These are phyloP conservation scores for Mycosarcoma mackinlayi DNA, from an alignment of 1,284 basidiomycete species.

Conservation along the genomic window DNA sequence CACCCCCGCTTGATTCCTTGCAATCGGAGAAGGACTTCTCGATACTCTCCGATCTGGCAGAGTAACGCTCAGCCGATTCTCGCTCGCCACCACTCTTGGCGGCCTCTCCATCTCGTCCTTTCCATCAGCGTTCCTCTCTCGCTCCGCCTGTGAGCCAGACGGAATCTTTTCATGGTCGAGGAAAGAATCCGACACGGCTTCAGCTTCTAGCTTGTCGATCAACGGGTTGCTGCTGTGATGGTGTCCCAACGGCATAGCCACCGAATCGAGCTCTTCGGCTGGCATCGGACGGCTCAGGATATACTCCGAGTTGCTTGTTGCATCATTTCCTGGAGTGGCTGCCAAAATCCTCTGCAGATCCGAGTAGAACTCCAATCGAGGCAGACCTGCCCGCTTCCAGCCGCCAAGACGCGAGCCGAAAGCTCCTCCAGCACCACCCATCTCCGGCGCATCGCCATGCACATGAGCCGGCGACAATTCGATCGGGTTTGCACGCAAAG, in stretches of 20 bases:
- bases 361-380: slow-evolving; percentile 49
- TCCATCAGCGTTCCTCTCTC: not conserved
- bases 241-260: slow-evolving; percentile 39
- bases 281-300: slow-evolving; percentile 19
- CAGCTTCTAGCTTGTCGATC: slow-evolving; percentile 36
- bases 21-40: slow-evolving; percentile 16
- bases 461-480: slow-evolving; percentile 45
- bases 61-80: slow-evolving; percentile 1
- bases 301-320: slow-evolving; percentile 23
- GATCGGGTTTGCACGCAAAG: slow-evolving; percentile 32
- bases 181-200: slow-evolving; percentile 27
- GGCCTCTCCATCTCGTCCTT: not conserved
- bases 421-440: slow-evolving; percentile 33
- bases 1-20: slow-evolving; percentile 15
- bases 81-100: not conserved
- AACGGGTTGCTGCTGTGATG: slow-evolving; percentile 25
- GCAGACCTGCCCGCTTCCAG: slow-evolving; percentile 45
- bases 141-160: not conserved
- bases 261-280: slow-evolving; percentile 18
- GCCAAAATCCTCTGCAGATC: slow-evolving; percentile 38
- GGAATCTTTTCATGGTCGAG: slow-evolving; percentile 27
- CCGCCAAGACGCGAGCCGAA: slow-evolving; percentile 36
- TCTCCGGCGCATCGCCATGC: slow-evolving; percentile 38
- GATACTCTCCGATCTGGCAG: not conserved
- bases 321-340: slow-evolving; percentile 41